Conservation (phyloP, 495 filamentous ascomycete species). For the Talaromyces wortmannii region DNA sequence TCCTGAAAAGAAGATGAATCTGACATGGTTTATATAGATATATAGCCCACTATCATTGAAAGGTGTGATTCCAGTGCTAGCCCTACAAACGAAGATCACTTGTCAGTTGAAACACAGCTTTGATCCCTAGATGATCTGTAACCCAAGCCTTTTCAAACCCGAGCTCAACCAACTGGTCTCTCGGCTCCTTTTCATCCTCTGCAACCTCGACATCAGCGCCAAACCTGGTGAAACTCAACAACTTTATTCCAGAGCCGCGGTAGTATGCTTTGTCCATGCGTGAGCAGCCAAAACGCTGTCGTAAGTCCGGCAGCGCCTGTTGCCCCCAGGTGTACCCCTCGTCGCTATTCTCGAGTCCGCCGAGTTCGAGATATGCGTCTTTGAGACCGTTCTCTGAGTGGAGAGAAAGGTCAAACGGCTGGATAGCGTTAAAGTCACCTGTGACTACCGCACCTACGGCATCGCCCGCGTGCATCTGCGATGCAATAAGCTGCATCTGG, state of each 20-base stretch:
- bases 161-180: conserved; percentile 5
- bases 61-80: too few relatives aligned
- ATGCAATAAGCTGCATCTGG: conserved; percentile 32
- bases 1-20: too few relatives aligned
- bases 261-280: conserved; percentile 48
- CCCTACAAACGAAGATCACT: neutral
- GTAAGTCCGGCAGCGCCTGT: conserved; percentile 25
- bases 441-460: conserved; percentile 26
- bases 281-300: conserved; percentile 30
- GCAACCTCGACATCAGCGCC: conserved; percentile 27
- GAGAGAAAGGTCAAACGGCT: conserved; percentile 41
- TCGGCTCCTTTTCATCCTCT: conserved; percentile 10
- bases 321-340: conserved; percentile 52
- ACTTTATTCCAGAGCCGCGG: conserved; percentile 18
- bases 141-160: conserved; percentile 32
- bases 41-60: too few relatives aligned
- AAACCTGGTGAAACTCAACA: conserved; percentile 29
- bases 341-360: conserved; percentile 39
- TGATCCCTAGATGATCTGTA: conserved; percentile 44
- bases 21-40: too few relatives aligned
- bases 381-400: conserved; percentile 35
- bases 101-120: conserved; percentile 20
- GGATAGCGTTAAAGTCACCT: conserved; percentile 52
- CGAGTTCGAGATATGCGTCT: conserved; percentile 47
- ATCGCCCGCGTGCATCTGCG: conserved; percentile 22